phyloP scores from a whole-genome alignment of 2,329 filamentous ascomycete genomes.

The Lachnellula arida region DNA sequence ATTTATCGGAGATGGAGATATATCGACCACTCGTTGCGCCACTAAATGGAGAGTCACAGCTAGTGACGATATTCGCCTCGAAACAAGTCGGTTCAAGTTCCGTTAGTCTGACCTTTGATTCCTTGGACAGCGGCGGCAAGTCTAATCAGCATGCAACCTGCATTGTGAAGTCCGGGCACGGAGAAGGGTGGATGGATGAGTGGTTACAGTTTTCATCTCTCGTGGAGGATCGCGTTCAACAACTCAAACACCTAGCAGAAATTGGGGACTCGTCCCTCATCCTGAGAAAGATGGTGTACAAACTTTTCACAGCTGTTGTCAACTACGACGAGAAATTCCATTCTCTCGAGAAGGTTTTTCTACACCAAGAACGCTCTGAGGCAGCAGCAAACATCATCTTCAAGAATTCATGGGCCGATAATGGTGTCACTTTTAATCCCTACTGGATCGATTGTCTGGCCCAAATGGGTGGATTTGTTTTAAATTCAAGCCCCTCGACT shows the following conservation, averaged over 20 bases:
- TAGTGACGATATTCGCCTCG: too few species aligned
- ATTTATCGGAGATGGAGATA: neutral
- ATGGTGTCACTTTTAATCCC: too few species aligned
- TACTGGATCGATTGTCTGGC: too few species aligned
- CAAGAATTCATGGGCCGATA: slow-evolving; percentile 25
- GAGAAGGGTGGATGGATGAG: too few species aligned
- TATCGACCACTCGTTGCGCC: neutral
- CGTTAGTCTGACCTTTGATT: too few species aligned
- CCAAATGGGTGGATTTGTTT: too few species aligned
- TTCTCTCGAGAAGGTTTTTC: slow-evolving; percentile 26
- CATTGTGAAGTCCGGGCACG: too few species aligned
- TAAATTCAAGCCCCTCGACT: too few species aligned
- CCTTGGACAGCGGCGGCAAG: too few species aligned
- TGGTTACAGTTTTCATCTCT: neutral
- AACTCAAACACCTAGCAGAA: slow-evolving; percentile 30
- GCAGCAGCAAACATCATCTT: slow-evolving; percentile 23
- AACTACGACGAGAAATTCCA: slow-evolving; percentile 27
- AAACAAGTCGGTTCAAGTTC: too few species aligned
- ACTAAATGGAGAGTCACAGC: too few species aligned
- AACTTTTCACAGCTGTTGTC: slow-evolving; percentile 28
- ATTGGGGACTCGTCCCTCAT: slow-evolving; percentile 54
- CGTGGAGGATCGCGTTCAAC: neutral
- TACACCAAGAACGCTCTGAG: slow-evolving; percentile 23
- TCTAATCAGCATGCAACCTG: too few species aligned
- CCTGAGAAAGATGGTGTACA: slow-evolving; percentile 39